A percentile compares a stretch with the other conserved stretches of the same genome.
Evolutionary conservation across 1,284 basidiomycete genomes (phyloP).

Genomic region (Trichosporon coremiiforme): DNA sequence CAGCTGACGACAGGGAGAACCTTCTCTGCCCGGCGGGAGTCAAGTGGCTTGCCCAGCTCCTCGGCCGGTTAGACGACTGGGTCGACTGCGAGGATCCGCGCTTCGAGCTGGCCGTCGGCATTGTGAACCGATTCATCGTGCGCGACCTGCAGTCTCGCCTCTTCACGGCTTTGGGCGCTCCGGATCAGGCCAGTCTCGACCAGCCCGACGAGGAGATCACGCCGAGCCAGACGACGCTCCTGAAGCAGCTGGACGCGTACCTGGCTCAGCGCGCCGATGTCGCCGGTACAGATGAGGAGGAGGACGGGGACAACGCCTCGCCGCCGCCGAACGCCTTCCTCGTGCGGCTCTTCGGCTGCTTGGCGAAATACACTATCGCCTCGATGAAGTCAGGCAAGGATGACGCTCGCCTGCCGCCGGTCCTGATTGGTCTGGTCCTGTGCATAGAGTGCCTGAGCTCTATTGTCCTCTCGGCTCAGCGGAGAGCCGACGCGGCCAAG

Average conservation of each 20-base stretch:
- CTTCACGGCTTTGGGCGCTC: conserved; percentile 6
- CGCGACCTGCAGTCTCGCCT: conserved; percentile 42
- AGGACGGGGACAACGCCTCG: conserved; percentile 17
- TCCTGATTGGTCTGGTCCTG: conserved; percentile 76
- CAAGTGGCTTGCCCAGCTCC: conserved; percentile 58
- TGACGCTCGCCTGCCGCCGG: conserved; percentile 59
- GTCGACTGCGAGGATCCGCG: conserved; percentile 66
- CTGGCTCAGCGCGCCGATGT: conserved; percentile 54
- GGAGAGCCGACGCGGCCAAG: conserved; percentile 19
- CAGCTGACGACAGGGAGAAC: conserved; percentile 22
- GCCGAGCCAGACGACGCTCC: conserved; percentile 77
- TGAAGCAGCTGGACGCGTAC: conserved; percentile 81
- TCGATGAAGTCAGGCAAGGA: conserved; percentile 41
- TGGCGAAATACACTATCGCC: conserved; percentile 37
- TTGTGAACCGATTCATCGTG: conserved; percentile 58
- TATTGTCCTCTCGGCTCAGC: conserved; percentile 56
- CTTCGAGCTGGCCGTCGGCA: conserved; percentile 72
- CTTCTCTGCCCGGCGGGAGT: conserved; percentile 34
- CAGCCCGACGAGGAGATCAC: conserved; percentile 68
- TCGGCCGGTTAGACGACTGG: conserved; percentile 63
- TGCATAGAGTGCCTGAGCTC: conserved; percentile 63
- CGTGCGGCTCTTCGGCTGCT: conserved; percentile 28
- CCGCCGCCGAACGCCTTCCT: conserved; percentile 34
- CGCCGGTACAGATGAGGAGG: conserved; percentile 1
- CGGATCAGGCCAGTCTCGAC: conserved; percentile 33